Conservation (phyloP, 1,284 basidiomycete genomes). For the Ceratobasidium sp. region DNA sequence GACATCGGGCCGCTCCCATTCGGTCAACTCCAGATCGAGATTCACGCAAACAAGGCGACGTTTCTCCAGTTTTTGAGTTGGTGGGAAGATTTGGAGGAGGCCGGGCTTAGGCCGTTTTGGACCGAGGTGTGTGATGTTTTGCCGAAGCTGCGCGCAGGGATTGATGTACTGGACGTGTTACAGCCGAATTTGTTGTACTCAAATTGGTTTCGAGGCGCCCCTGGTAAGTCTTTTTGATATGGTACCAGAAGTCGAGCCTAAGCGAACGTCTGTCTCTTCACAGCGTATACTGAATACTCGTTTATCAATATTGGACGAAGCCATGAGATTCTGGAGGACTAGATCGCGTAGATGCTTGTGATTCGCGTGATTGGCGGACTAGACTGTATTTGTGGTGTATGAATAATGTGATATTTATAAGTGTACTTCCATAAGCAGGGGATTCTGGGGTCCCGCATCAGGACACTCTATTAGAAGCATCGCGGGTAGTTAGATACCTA, state of each 20-base stretch:
- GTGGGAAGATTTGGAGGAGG: constrained; percentile 61
- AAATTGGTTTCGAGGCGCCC: constrained; percentile 50
- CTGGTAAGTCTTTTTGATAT: constrained; percentile 41
- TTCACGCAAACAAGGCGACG: constrained; percentile 52
- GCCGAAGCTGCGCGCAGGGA: too few species aligned
- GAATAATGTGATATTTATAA: background rate
- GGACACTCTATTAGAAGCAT: background rate
- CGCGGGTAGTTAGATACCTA: too few species aligned
- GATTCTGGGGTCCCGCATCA: constrained; percentile 4
- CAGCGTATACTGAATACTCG: constrained; percentile 49
- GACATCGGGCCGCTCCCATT: constrained; percentile 50
- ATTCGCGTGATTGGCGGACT: too few species aligned
- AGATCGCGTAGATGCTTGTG: too few species aligned
- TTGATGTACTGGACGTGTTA: background rate
- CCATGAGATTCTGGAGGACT: constrained; percentile 44
- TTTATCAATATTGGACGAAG: constrained; percentile 54
- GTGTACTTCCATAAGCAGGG: too few species aligned
- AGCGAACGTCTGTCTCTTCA: background rate
- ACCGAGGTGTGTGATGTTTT: constrained; percentile 49
- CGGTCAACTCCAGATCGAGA: constrained; percentile 57
- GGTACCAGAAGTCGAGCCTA: background rate
- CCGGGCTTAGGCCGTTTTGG: constrained; percentile 62
- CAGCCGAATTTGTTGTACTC: constrained; percentile 53
- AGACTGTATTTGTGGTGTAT: background rate
- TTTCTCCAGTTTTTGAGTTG: constrained; percentile 55